phyloP scores from a whole-genome alignment of 441 rosid species.

The Sinapis alba region DNA sequence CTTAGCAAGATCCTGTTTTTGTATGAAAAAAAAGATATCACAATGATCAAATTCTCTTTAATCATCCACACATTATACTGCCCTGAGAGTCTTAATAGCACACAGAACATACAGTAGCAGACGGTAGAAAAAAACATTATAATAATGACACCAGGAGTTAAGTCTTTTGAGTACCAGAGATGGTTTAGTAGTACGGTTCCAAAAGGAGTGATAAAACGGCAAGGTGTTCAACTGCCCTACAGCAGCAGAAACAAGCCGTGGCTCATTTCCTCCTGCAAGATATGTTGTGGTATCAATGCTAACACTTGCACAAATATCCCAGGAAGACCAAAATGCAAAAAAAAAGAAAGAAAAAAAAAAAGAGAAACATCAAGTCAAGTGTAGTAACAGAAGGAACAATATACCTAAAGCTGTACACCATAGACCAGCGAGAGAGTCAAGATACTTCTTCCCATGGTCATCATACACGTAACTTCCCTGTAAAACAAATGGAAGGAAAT shows the following conservation, averaged over 20 bases:
- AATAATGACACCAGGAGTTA: conserved; percentile 4
- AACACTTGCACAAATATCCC: conserved; percentile 7
- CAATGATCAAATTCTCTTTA: conserved; percentile 23
- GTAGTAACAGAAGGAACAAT: background rate
- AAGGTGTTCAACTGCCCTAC: conserved; percentile 66
- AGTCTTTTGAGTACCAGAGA: conserved; percentile 60
- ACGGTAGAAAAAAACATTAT: background rate
- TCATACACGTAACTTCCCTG: conserved; percentile 94
- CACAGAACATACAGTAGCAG: background rate
- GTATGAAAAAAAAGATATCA: background rate
- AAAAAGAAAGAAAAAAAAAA: background rate
- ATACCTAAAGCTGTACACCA: conserved; percentile 97
- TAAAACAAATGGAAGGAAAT: conserved; percentile 13
- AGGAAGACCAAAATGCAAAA: background rate
- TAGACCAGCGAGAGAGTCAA: conserved; percentile 93
- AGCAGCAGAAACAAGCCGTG: conserved; percentile 88
- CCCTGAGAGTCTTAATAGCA: background rate
- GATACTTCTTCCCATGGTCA: conserved; percentile 77
- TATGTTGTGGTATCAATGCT: background rate
- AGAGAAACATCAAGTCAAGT: conserved; percentile 6
- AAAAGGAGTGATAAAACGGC: conserved; percentile 96
- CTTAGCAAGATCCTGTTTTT: conserved; percentile 83
- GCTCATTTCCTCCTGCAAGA: conserved; percentile 87
- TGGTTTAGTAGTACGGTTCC: conserved; percentile 97
- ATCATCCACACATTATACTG: conserved; percentile 2